Conservation (phyloP, 164 flowering plant species). For the Magnolia officinalis region DNA sequence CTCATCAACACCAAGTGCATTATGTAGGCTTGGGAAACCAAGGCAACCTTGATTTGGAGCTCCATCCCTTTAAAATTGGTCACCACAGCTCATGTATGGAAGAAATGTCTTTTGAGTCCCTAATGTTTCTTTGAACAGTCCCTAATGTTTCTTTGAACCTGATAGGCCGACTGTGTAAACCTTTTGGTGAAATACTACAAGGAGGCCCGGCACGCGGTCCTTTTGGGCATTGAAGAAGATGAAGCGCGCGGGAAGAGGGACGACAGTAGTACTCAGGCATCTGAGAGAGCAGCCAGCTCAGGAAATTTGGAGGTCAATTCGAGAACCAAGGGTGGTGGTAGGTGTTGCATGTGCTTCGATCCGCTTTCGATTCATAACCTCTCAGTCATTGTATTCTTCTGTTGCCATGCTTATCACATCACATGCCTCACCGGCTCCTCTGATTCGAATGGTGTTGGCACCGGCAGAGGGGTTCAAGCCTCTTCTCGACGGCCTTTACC, state of each 20-base stretch:
- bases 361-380: constrained; percentile 61
- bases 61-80: background rate
- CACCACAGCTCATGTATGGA: background rate
- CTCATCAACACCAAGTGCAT: background rate
- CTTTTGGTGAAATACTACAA: constrained; percentile 83
- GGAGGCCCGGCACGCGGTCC: constrained; percentile 87
- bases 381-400: constrained; percentile 71
- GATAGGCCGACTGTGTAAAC: constrained; percentile 84
- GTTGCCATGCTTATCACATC: constrained; percentile 89
- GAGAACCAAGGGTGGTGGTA: constrained; percentile 67
- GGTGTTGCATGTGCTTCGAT: constrained; percentile 97
- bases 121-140: background rate
- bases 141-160: constrained; percentile 5
- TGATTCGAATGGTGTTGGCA: constrained; percentile 23
- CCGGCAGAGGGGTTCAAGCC: constrained; percentile 22
- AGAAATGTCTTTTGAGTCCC: background rate
- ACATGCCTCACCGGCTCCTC: constrained; percentile 71
- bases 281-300: constrained; percentile 28
- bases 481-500: constrained; percentile 14
- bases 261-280: constrained; percentile 25
- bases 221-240: constrained; percentile 64
- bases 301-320: constrained; percentile 60
- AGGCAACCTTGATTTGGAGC: background rate
- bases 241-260: constrained; percentile 50
- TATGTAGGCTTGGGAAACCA: background rate